phyloP scores from a whole-genome alignment of 371 early-diverging fungal species.

The Smittium culicis region DNA sequence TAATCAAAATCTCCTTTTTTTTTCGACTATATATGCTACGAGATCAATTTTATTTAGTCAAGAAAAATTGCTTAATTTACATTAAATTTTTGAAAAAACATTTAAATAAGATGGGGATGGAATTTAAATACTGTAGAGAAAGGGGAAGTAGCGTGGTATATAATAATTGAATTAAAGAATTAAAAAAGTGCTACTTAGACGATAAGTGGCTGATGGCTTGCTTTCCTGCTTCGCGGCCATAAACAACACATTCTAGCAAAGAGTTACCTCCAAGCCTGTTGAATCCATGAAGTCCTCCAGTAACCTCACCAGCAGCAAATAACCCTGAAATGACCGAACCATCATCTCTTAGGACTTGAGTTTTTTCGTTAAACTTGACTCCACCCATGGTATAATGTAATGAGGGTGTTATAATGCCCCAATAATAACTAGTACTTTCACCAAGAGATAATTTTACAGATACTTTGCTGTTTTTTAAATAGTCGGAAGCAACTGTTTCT shows the following conservation, averaged over 20 bases:
- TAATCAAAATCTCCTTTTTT: no score
- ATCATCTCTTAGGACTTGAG: slow-evolving; percentile 49
- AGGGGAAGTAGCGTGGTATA: not conserved
- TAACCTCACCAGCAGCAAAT: slow-evolving; percentile 84
- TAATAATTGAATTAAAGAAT: not conserved
- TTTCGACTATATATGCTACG: no score
- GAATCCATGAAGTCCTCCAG: slow-evolving; percentile 68
- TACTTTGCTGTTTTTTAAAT: no score
- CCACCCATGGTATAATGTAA: slow-evolving; percentile 97
- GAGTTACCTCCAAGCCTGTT: slow-evolving; percentile 74
- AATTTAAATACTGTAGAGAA: no score
- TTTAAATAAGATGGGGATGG: no score
- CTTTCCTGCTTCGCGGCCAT: slow-evolving; percentile 82
- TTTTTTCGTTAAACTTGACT: slow-evolving; percentile 67
- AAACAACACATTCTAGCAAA: slow-evolving; percentile 87
- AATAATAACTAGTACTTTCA: slow-evolving; percentile 61
- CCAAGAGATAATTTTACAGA: no score
- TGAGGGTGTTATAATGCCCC: slow-evolving; percentile 78
- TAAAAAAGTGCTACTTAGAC: not conserved
- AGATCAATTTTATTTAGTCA: no score
- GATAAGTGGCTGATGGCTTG: slow-evolving; percentile 24
- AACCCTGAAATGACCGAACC: slow-evolving; percentile 61
- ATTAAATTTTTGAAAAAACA: no score
- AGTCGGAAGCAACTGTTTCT: no score
- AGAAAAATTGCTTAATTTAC: no score